These are phyloP conservation scores for Talaromyces islandicus DNA, from an alignment of 2,329 filamentous ascomycete genomes.

Conservation along the genomic window DNA sequence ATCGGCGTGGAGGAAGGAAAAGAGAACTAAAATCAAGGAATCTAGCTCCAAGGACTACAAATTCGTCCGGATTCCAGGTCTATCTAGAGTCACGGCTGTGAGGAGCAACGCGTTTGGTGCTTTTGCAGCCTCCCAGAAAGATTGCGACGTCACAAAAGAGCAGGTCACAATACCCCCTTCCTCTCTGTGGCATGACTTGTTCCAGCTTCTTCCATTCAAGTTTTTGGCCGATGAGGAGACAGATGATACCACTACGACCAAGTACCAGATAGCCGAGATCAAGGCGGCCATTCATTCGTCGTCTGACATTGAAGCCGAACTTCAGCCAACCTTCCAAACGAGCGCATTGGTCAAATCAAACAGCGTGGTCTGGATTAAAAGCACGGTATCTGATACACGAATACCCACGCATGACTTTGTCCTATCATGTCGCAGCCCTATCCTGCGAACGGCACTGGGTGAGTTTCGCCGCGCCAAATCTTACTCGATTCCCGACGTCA, in stretches of 20 bases:
- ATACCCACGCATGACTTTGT: slow-evolving; percentile 83
- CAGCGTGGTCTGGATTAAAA: slow-evolving; percentile 40
- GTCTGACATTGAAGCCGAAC: slow-evolving; percentile 40
- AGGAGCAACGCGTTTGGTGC: slow-evolving; percentile 85
- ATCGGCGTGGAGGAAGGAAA: slow-evolving; percentile 85
- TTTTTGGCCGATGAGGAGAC: slow-evolving; percentile 48
- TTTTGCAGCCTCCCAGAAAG: slow-evolving; percentile 79
- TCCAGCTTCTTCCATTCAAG: slow-evolving; percentile 62
- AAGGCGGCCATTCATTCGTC: slow-evolving; percentile 38
- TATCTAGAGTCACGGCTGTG: slow-evolving; percentile 78
- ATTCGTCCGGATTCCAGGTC: slow-evolving; percentile 80
- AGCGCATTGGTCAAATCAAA: slow-evolving; percentile 15
- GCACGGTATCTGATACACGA: slow-evolving; percentile 59
- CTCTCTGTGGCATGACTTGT: slow-evolving; percentile 67
- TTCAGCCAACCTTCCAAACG: slow-evolving; percentile 23
- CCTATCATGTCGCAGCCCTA: slow-evolving; percentile 64
- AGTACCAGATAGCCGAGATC: slow-evolving; percentile 20
- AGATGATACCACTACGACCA: neutral
- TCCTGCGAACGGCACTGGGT: slow-evolving; percentile 58
- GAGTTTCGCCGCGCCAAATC: slow-evolving; percentile 51
- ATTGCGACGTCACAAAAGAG: slow-evolving; percentile 72
- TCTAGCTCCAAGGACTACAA: slow-evolving; percentile 83
- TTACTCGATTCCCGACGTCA: slow-evolving; percentile 54
- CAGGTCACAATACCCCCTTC: slow-evolving; percentile 62
- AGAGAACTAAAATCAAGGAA: slow-evolving; percentile 72